These are phyloP conservation scores for Cucumis melo DNA, from an alignment of 306 rosid species.

Conservation along the genomic window DNA sequence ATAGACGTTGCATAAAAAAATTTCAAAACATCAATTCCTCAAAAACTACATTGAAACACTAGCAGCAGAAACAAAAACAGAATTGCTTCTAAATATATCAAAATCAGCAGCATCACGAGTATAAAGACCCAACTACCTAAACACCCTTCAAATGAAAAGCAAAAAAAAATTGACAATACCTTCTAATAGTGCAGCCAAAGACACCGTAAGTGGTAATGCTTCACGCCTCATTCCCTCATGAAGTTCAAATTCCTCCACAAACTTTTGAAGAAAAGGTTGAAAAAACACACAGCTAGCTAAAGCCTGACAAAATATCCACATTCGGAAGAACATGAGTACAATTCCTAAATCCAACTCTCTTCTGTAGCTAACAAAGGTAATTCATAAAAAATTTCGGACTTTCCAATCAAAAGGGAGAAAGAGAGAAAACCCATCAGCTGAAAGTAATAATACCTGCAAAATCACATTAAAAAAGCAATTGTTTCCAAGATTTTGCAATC, in stretches of 20 bases:
- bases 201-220: constrained; percentile 49
- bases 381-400: neutral
- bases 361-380: neutral
- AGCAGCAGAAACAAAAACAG: neutral
- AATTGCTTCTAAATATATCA: neutral
- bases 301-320: constrained; percentile 36
- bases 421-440: neutral
- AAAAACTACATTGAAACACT: neutral
- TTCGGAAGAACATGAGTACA: neutral
- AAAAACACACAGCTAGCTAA: constrained; percentile 67
- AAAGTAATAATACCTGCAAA: constrained; percentile 47
- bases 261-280: constrained; percentile 39
- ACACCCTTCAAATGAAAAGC: neutral
- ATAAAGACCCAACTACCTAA: neutral
- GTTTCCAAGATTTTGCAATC: constrained; percentile 66
- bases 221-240: constrained; percentile 23
- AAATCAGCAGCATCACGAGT: neutral
- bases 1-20: neutral
- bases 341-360: neutral
- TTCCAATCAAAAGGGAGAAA: neutral
- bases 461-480: constrained; percentile 82
- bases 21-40: neutral
- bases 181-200: constrained; percentile 48
- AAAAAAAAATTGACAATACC: constrained; percentile 23
- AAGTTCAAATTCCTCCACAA: constrained; percentile 32